Conservation (phyloP, 192 early-diverging fungal species). For the Pecoramyces ruminantium region DNA sequence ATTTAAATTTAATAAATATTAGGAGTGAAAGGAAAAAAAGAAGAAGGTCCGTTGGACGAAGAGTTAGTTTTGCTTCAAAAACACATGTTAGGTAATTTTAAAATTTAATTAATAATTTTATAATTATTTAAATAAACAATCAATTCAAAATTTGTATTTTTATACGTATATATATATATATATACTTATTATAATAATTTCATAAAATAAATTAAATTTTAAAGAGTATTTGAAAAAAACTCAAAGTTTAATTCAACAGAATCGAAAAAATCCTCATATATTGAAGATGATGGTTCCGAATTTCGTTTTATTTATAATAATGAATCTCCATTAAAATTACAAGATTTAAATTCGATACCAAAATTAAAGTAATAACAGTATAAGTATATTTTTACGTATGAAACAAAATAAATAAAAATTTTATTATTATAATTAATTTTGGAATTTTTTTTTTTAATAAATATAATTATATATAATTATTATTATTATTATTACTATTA, state of each 20-base stretch:
- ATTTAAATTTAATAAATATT: background rate
- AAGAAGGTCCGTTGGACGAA: background rate
- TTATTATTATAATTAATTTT: no score
- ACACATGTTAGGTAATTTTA: background rate
- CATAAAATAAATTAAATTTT: no score
- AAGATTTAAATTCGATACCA: background rate
- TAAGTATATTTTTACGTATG: no score
- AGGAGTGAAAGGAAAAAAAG: background rate
- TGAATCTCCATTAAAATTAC: background rate
- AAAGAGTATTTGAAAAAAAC: background rate
- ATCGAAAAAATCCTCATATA: background rate
- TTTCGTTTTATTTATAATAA: background rate
- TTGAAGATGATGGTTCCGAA: background rate
- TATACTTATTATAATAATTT: no score
- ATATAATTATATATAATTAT: no score
- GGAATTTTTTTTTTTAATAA: no score
- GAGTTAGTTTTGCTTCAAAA: background rate
- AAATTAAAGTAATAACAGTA: background rate
- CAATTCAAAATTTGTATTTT: no score
- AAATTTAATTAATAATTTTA: no score
- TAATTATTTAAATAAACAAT: no score
- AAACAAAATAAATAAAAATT: no score
- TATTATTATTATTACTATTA: no score
- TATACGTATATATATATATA: no score
- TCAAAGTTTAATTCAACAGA: background rate